phyloP scores from a whole-genome alignment of 2,329 filamentous ascomycete species.

The Fusarium sp. region DNA sequence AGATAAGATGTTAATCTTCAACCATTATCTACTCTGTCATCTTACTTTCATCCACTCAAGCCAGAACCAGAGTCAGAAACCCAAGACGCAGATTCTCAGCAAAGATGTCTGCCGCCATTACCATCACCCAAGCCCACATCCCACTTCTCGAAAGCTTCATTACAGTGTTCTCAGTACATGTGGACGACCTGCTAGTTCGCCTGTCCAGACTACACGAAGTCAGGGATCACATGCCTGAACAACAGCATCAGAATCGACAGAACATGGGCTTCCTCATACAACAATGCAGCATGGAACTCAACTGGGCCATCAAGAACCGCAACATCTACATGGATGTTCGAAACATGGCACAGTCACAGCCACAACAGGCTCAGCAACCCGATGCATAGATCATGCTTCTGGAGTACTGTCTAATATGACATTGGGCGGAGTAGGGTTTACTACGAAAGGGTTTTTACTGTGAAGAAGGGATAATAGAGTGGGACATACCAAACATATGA shows the following conservation, averaged over 20 bases:
- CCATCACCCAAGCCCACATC: neutral
- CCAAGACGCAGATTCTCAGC: neutral
- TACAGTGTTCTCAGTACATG: neutral
- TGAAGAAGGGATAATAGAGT: too few relatives aligned
- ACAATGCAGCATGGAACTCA: conserved; percentile 13
- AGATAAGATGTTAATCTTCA: neutral
- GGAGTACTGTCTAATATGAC: too few relatives aligned
- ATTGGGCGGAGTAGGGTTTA: too few relatives aligned
- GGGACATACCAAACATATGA: too few relatives aligned
- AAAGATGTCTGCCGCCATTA: neutral
- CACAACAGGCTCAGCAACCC: too few relatives aligned
- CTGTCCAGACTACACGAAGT: conserved; percentile 18
- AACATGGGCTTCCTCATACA: conserved; percentile 2
- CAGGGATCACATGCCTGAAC: conserved; percentile 1
- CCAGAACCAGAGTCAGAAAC: neutral
- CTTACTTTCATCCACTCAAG: neutral
- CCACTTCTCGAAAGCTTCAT: conserved; percentile 15
- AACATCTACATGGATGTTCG: conserved; percentile 6
- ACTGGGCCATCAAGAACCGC: conserved; percentile 7
- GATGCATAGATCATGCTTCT: too few relatives aligned
- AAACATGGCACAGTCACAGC: neutral
- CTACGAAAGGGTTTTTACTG: too few relatives aligned
- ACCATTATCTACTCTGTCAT: neutral
- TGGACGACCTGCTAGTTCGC: conserved; percentile 6
- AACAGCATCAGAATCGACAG: neutral